Percentiles rank a stretch among this genome's conserved stretches.
phyloP scores from a whole-genome alignment of 2,329 filamentous ascomycete genomes.

The Beauveria pseudobassiana region DNA sequence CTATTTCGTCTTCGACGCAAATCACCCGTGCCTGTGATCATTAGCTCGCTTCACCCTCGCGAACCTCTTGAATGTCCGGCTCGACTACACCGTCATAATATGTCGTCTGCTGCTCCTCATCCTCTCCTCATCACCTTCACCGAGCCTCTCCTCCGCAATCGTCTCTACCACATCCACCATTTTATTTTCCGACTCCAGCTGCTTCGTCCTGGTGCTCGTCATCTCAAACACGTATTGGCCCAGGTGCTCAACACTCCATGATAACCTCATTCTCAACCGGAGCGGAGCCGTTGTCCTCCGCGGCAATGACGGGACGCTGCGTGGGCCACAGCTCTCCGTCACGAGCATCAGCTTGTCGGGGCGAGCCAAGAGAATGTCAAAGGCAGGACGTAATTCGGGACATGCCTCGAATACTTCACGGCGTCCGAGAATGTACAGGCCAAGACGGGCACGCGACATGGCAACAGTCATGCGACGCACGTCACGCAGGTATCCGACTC shows the following conservation, averaged over 20 bases:
- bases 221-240: constrained; percentile 97
- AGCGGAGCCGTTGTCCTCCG: constrained; percentile 29
- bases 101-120: constrained; percentile 17
- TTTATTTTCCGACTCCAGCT: constrained; percentile 35
- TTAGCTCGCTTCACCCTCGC: constrained; percentile 22
- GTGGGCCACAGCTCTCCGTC: constrained; percentile 79
- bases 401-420: constrained; percentile 82
- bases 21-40: neutral
- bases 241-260: constrained; percentile 92
- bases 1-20: neutral
- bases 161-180: constrained; percentile 17
- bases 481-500: constrained; percentile 87
- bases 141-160: constrained; percentile 18
- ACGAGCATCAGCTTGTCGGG: constrained; percentile 75
- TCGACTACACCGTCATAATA: constrained; percentile 24
- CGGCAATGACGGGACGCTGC: constrained; percentile 34
- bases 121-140: constrained; percentile 18
- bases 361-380: constrained; percentile 68
- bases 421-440: constrained; percentile 86
- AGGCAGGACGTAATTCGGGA: constrained; percentile 80
- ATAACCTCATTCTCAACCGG: constrained; percentile 49
- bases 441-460: constrained; percentile 82
- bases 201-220: constrained; percentile 58
- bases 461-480: constrained; percentile 91
- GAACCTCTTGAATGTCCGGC: constrained; percentile 29